phyloP scores from a whole-genome alignment of 805 yeast genomes.

The Cyberlindnera galapagoensis region DNA sequence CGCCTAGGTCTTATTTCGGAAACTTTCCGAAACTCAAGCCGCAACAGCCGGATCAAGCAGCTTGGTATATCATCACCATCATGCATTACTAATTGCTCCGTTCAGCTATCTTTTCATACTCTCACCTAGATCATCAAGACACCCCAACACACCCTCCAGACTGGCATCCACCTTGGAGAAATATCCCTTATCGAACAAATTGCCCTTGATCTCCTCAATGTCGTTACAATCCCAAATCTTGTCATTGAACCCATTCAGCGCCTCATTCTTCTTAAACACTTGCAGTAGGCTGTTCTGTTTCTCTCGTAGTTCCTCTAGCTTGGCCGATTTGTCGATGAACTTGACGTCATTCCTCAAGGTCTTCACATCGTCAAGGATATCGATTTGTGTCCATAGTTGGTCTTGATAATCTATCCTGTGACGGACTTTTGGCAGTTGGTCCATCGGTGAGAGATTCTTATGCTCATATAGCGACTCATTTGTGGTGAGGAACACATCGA shows the following conservation, averaged over 20 bases:
- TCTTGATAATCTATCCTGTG: slow-evolving; percentile 68
- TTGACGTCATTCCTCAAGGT: no score
- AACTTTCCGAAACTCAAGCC: no score
- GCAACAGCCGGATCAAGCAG: no score
- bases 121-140: slow-evolving; percentile 46
- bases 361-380: slow-evolving; percentile 77
- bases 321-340: no score
- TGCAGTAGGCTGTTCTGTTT: slow-evolving; percentile 8
- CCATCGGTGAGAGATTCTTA: no score
- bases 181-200: slow-evolving; percentile 41
- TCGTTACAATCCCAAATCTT: slow-evolving; percentile 20
- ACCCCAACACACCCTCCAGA: slow-evolving; percentile 41
- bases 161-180: slow-evolving; percentile 45
- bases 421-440: slow-evolving; percentile 45
- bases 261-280: slow-evolving; percentile 19
- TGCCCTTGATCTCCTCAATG: slow-evolving; percentile 27
- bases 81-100: no score
- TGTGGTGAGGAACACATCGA: no score
- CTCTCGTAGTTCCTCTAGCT: slow-evolving; percentile 15
- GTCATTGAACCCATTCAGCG: slow-evolving; percentile 9
- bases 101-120: slow-evolving; percentile 24
- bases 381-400: slow-evolving; percentile 81
- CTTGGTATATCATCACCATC: no score
- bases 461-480: no score
- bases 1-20: no score